Conservation (phyloP, 257 asterid genomes). For the Lavandula angustifolia region DNA sequence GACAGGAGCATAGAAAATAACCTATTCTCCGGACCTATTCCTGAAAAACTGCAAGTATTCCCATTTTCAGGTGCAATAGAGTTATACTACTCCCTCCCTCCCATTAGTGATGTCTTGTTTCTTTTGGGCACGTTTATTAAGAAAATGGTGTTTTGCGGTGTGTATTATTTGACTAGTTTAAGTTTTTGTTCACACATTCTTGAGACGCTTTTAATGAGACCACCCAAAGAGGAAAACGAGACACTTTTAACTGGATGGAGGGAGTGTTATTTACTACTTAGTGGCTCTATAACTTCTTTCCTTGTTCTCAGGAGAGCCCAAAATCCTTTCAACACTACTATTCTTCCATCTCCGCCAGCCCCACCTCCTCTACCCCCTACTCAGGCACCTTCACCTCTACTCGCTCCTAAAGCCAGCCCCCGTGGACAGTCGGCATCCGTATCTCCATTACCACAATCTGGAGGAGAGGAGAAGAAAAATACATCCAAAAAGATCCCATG, state of each 20-base stretch:
- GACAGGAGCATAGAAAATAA: constrained; percentile 82
- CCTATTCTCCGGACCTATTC: constrained; percentile 93
- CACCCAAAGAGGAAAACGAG: too few relatives aligned
- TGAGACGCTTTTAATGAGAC: too few relatives aligned
- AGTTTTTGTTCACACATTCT: too few relatives aligned
- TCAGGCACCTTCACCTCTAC: constrained; percentile 51
- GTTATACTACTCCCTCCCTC: background rate
- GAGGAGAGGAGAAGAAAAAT: constrained; percentile 33
- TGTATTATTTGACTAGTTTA: too few relatives aligned
- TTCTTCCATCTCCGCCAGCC: constrained; percentile 71
- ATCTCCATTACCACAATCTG: constrained; percentile 40
- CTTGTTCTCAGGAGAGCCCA: constrained; percentile 64
- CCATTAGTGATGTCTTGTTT: background rate
- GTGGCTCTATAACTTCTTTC: constrained; percentile 15
- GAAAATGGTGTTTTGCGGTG: too few relatives aligned
- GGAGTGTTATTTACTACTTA: background rate
- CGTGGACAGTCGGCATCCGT: constrained; percentile 44
- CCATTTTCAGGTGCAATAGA: constrained; percentile 68
- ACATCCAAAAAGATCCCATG: constrained; percentile 42
- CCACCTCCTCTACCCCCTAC: constrained; percentile 58
- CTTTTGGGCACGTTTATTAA: too few relatives aligned
- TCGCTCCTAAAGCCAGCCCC: constrained; percentile 35
- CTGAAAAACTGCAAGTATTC: constrained; percentile 57
- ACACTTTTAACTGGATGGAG: too few relatives aligned
- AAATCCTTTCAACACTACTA: constrained; percentile 86